Percentiles rank a stretch among this genome's conserved stretches.
These are phyloP conservation scores for Cyanidioschyzon merolae DNA, from an alignment of 23 red algal genomes.

Conservation along the genomic window DNA sequence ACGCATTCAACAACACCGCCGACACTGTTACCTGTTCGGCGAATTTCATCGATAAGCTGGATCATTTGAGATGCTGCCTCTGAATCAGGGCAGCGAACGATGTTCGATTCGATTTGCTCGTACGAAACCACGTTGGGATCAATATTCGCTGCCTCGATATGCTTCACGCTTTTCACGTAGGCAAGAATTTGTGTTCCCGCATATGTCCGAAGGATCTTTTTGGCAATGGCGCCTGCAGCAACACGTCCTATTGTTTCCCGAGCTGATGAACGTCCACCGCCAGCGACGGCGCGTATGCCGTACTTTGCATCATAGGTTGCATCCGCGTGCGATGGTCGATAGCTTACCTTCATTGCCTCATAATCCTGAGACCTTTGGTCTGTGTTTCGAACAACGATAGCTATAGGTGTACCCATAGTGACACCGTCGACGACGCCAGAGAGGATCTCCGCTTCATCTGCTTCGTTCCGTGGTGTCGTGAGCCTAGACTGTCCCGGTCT, in stretches of 20 bases:
- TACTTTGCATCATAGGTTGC: constrained; percentile 99
- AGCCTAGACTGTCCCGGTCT: constrained; percentile 85
- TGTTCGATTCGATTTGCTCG: constrained; percentile 74
- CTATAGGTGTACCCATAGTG: constrained; percentile 86
- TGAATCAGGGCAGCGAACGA: constrained; percentile 71
- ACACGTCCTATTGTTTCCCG: constrained; percentile 95
- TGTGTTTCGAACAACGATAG: constrained; percentile 88
- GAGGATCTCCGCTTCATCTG: constrained; percentile 84
- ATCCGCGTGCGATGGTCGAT: constrained; percentile 90
- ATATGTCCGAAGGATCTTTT: constrained; percentile 51
- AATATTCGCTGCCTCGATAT: constrained; percentile 52
- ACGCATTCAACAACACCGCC: constrained; percentile 88
- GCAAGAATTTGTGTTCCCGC: constrained; percentile 68
- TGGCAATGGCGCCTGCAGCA: constrained; percentile 82
- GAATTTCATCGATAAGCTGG: constrained; percentile 63
- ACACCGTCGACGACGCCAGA: constrained; percentile 78
- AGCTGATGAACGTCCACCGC: constrained; percentile 75
- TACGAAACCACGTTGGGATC: constrained; percentile 47
- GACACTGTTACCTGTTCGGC: constrained; percentile 67
- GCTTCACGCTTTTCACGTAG: constrained; percentile 67
- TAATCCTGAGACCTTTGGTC: constrained; percentile 86
- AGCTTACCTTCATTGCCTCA: constrained; percentile 74
- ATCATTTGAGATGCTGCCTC: constrained; percentile 76
- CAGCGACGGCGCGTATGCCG: constrained; percentile 86
- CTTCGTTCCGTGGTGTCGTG: constrained; percentile 80